Evolutionary conservation across 129 eudicot genomes (phyloP), one percentile per base, ranked within the genome.

Genomic region (Tagetes patula): DNA sequence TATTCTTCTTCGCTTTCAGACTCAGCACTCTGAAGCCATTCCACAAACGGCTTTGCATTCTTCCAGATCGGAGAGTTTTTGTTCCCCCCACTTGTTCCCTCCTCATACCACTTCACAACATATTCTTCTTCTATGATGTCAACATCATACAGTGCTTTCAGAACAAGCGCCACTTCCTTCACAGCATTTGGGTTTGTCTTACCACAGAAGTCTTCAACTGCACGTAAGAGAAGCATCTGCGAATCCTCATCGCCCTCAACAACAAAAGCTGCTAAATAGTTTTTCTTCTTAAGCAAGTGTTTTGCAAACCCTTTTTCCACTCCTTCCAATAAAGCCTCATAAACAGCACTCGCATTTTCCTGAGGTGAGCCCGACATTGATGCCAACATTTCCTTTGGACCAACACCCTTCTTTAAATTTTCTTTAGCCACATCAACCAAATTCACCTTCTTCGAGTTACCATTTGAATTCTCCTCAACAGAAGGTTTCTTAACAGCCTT

Each of bases 361-460:
- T 63, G 69, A 12, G 31, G 32, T 14, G 69, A 39, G 0, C 69
- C 69, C 5, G 69, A 63, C 11, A 63, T 6, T 63, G 69, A 60
- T n/a, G 69, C 69, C 48, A 63, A 12, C 33, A 63, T 5, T 13
- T 40, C 69, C 69, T 60, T 60, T 34, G 65, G 65, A 60, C 42
- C 65, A 3, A 33, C 42, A 37, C 89, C 88, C 71, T 75, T 78
- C 63, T 75, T 73, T 38, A 88, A 40, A 53, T 34, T 43, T 7
- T 62, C 82, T 81, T 83, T 82, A 0, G 85, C 64, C 36, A 79
- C 54, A 13, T 63, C 76, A 48, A 81, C 77, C 14, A 88, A 84
- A 3, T 61, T 78, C 39, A 56, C 69, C 13, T 54, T 74, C 49
- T 72, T 36, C n/a, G 46, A 5, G 2, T 2, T 73, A 2, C 82